phyloP scores from a whole-genome alignment of 164 flowering plant species.

The Houttuynia cordata region DNA sequence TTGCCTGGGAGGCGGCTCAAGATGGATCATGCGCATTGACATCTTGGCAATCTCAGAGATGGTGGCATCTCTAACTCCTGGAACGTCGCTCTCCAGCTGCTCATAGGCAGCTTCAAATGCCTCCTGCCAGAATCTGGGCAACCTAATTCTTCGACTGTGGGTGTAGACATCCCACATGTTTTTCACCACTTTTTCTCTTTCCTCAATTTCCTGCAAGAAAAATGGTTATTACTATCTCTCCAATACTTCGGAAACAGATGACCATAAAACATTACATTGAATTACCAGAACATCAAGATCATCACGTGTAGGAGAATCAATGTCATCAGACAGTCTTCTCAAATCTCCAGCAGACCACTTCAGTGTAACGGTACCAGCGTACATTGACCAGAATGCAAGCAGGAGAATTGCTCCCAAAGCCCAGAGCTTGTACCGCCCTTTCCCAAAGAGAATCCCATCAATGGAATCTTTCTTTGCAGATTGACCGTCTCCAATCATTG shows the following conservation, averaged over 20 bases:
- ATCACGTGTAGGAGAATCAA: conserved; percentile 43
- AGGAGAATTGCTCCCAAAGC: conserved; percentile 73
- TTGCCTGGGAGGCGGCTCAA: conserved; percentile 45
- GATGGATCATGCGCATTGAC: conserved; percentile 54
- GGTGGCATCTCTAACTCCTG: conserved; percentile 61
- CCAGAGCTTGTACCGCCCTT: conserved; percentile 89
- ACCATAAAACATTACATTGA: neutral
- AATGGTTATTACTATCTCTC: neutral
- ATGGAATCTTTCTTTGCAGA: conserved; percentile 27
- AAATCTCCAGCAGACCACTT: conserved; percentile 89
- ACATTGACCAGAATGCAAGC: conserved; percentile 97
- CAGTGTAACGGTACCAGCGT: conserved; percentile 88
- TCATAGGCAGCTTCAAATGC: conserved; percentile 95
- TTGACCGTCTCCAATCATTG: neutral
- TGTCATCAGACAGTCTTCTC: conserved; percentile 43
- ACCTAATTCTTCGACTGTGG: conserved; percentile 50
- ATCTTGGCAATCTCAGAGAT: conserved; percentile 92
- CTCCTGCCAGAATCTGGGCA: conserved; percentile 86
- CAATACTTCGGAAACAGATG: neutral
- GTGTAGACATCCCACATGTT: conserved; percentile 99
- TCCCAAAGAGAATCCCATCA: conserved; percentile 38
- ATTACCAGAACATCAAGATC: conserved; percentile 89
- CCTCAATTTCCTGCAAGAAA: conserved; percentile 77
- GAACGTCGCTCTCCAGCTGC: conserved; percentile 63
- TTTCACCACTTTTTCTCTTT: conserved; percentile 93